A percentile compares a stretch with the other conserved stretches of the same genome.
Evolutionary conservation across 768 basidiomycete species (phyloP).

Genomic region (Lactarius pseudohatsudake): DNA sequence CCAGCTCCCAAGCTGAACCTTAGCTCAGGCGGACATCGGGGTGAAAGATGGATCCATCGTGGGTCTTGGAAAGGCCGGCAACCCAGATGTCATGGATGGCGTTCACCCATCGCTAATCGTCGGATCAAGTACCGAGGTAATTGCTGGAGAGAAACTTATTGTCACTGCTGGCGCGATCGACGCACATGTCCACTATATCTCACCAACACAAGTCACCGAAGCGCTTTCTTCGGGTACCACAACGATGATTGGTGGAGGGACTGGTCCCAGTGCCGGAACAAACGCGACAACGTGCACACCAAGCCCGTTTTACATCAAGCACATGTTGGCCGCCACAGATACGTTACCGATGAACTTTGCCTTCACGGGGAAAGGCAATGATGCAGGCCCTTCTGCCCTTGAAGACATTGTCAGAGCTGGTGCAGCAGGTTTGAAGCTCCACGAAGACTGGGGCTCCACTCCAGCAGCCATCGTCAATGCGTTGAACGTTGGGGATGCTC

Average conservation of each 20-base stretch:
- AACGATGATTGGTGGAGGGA: conserved; percentile 95
- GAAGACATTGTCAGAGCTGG: conserved; percentile 84
- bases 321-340: conserved; percentile 93
- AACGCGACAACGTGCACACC: conserved; percentile 95
- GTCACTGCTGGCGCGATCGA: conserved; percentile 93
- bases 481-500: conserved; percentile 81
- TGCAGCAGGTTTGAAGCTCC: conserved; percentile 87
- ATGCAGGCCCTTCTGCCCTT: conserved; percentile 69
- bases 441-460: conserved; percentile 97
- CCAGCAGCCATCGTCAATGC: conserved; percentile 77
- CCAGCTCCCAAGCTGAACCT: neutral
- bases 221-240: conserved; percentile 83
- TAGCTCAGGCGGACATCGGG: conserved; percentile 85
- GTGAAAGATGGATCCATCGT: conserved; percentile 78
- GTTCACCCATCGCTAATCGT: conserved; percentile 73
- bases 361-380: conserved; percentile 97
- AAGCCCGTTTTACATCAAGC: conserved; percentile 82
- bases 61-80: conserved; percentile 96
- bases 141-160: conserved; percentile 94
- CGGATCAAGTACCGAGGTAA: conserved; percentile 91
- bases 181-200: conserved; percentile 93
- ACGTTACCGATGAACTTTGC: conserved; percentile 87
- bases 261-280: conserved; percentile 87
- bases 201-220: conserved; percentile 88
- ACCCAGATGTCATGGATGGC: conserved; percentile 87